Evolutionary conservation across 2,329 filamentous ascomycete species (phyloP), one percentile per base, ranked within the genome.

Genomic region (Penicillium decumbens): DNA sequence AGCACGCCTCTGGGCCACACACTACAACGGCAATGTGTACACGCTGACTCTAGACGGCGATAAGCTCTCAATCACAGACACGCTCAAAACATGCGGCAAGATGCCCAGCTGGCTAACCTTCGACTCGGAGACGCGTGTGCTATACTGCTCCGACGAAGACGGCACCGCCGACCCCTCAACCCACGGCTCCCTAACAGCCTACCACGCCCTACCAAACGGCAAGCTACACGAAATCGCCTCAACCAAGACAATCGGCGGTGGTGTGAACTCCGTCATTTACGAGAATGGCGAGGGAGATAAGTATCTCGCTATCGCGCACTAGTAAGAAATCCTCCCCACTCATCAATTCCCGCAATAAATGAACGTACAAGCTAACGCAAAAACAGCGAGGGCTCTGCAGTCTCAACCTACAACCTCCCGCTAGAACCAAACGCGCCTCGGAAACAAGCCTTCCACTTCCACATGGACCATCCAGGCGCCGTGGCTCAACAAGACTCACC

Each of bases 401-500:
- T 71, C 15, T 69, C 68, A 35, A 68, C 66, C 7, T 70, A 61
- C 49, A 13, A 56, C 3, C 59, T 71, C 5, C 67, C 67, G 1
- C 38, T 70, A 1, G 25, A 46, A 13, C 12, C 44, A 10, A 35
- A 49, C 25, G 35, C 52, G 4, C 10, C 47, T 0, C 32, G 55
- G 24, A 51, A 72, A 8, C 71, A 79, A 54, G 67, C 64, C 30
- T 67, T 78, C 58, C 65, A 64, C 35, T 78, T 74, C 63, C 68
- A 62, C 9, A 48, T 71, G 35, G 49, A 62, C 1, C 54, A 59
- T 4, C 67, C 69, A 0, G 74, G 73, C 38, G 62, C 72, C 20
- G 56, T 65, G 1, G 55, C 61, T 4, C 78, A 80, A 44, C 81
- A 87, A 66, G 73, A 79, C 37, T 72, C 75, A 6, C 72, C 83